Conservation (phyloP, 768 basidiomycete genomes). For the Baorangia bicolor region DNA sequence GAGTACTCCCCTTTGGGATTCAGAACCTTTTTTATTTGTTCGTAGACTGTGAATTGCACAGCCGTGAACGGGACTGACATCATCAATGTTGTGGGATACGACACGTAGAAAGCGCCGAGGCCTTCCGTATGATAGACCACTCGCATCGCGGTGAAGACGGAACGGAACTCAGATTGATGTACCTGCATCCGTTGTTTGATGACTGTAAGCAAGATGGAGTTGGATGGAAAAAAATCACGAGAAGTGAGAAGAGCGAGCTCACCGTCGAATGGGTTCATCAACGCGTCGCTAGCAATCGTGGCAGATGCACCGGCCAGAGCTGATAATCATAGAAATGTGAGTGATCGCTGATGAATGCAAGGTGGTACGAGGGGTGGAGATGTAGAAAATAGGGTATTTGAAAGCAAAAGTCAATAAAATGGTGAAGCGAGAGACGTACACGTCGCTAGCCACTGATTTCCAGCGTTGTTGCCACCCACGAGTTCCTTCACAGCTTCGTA, state of each 20-base stretch:
- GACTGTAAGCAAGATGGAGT: conserved; percentile 50
- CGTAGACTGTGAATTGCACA: conserved; percentile 96
- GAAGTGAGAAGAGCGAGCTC: conserved; percentile 27
- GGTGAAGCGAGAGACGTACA: conserved; percentile 50
- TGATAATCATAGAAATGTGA: conserved; percentile 31
- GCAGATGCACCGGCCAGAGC: conserved; percentile 93
- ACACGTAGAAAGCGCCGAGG: conserved; percentile 90
- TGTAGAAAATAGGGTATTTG: background rate
- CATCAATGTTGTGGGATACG: conserved; percentile 95
- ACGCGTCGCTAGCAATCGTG: conserved; percentile 91
- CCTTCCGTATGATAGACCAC: conserved; percentile 87
- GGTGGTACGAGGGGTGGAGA: background rate
- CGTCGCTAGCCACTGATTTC: conserved; percentile 85
- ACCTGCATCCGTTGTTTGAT: conserved; percentile 99
- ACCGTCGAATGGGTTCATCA: conserved; percentile 99
- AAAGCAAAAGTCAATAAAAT: background rate
- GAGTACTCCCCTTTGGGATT: conserved; percentile 89
- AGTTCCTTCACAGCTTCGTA: conserved; percentile 95
- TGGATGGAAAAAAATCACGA: conserved; percentile 9
- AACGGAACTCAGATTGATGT: conserved; percentile 88
- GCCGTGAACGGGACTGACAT: conserved; percentile 99
- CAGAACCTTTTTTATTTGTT: conserved; percentile 81
- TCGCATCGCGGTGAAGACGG: conserved; percentile 80
- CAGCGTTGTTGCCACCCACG: conserved; percentile 74
- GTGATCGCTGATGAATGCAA: background rate